Base-by-base conservation (phyloP, 2,329 filamentous ascomycete species). In the Xylariaceae sp. region DNA sequence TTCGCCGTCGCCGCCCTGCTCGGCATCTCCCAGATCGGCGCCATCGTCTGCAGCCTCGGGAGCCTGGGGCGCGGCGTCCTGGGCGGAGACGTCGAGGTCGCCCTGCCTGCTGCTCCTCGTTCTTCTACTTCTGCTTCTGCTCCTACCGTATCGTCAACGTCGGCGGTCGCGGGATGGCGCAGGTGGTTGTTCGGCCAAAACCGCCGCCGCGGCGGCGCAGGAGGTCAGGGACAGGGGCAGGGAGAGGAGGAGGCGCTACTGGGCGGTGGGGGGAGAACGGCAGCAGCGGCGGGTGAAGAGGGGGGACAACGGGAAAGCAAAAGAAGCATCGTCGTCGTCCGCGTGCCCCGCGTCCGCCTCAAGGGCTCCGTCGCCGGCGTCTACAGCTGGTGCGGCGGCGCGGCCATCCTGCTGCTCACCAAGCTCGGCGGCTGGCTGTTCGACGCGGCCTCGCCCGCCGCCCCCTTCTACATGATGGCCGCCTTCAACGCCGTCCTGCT, bases 351-450 rank as follows among this genome's bases (percentile, higher is more conserved):
- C 11, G 68, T 77, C 23, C 63, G 68, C 19, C 72, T 96, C 33
- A 96, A 96, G 63, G 92, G 92, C 10, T 90, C 86, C 11, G 92
- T 98, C 45, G 90, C 92, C 1, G 92, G 92, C 2, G 81, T 95
- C 1, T 98, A 98, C 59, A 93, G 85, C 33, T 75, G 94, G 42
- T 88, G 83, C 36, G 92, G 92, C 9, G 92, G 90, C 11, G 83
- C 79, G 1, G 92, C 89, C 0, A 98, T 98, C 33, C 59, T 98
- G 35, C 60, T 96, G 5, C 70, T 98, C 12, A 96, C 92, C 0
- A 98, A 98, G 61, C 58, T 92, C 4, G 92, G 92, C 10, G 92
- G 92, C 0, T 75, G 77, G 23, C 60, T 95, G 30, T 98, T 96
- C 52, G 92, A 98, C 57, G 68, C 60, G 14, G 64, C 79, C 33